Percentiles rank a stretch among this genome's conserved stretches.
These are phyloP conservation scores for Phytophthora pistaciae DNA, from an alignment of 352 stramenopile genomes.

Conservation along the genomic window DNA sequence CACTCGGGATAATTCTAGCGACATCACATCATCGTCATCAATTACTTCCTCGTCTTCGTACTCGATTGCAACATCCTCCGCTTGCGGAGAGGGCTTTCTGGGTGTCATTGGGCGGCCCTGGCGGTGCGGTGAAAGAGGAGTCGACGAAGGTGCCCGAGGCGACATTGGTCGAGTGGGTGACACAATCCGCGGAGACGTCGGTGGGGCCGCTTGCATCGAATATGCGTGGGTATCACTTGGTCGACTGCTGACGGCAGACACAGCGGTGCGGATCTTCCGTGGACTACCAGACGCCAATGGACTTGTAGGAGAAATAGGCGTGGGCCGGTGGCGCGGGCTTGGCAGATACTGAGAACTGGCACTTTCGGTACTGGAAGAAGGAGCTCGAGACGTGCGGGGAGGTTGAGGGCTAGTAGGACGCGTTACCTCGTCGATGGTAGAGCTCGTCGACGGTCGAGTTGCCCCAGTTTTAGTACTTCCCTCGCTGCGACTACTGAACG, in stretches of 20 bases:
- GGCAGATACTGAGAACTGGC: slow-evolving; percentile 11
- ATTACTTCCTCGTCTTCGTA: slow-evolving; percentile 57
- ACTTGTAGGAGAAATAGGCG: slow-evolving; percentile 14
- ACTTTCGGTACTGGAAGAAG: slow-evolving; percentile 1
- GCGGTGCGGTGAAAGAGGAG: slow-evolving; percentile 14
- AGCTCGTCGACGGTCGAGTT: slow-evolving; percentile 23
- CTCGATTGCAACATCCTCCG: slow-evolving; percentile 35
- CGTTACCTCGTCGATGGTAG: slow-evolving; percentile 9
- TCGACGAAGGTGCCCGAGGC: slow-evolving; percentile 6
- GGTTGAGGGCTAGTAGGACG: slow-evolving; percentile 36
- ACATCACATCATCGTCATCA: slow-evolving; percentile 27
- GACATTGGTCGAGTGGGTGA: slow-evolving; percentile 32
- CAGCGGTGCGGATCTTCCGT: slow-evolving; percentile 28
- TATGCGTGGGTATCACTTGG: slow-evolving; percentile 2
- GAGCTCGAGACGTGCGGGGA: slow-evolving; percentile 23
- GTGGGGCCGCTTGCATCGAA: slow-evolving; percentile 15
- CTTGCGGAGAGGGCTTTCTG: slow-evolving; percentile 7
- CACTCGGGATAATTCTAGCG: slow-evolving; percentile 22
- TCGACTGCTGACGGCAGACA: not conserved
- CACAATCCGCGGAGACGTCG: slow-evolving; percentile 25
- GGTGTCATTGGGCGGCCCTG: slow-evolving; percentile 16
- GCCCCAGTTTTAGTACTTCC: slow-evolving; percentile 9
- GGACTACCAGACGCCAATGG: slow-evolving; percentile 33
- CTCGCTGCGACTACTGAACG: slow-evolving; percentile 6
- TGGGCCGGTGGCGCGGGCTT: slow-evolving; percentile 10